phyloP scores from a whole-genome alignment of 495 filamentous ascomycete genomes.

The Penicillium malachiteum region DNA sequence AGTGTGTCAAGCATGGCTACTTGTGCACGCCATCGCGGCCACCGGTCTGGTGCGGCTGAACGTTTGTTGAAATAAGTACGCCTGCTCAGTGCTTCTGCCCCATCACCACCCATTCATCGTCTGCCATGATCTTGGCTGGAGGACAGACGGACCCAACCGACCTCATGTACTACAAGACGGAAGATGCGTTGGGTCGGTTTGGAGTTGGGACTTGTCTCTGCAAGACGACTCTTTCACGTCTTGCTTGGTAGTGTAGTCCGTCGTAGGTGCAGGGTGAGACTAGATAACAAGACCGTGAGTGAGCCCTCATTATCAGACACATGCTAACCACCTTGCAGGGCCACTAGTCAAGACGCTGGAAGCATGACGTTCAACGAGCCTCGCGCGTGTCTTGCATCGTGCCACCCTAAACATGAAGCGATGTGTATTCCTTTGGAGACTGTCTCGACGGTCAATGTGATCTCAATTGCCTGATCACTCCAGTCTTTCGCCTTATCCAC shows the following conservation, averaged over 20 bases:
- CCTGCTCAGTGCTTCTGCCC: neutral
- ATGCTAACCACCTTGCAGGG: conserved; percentile 2
- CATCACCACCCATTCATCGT: too few species aligned
- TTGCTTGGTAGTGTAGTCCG: neutral
- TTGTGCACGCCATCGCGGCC: neutral
- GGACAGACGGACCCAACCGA: too few species aligned
- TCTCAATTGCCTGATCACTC: too few species aligned
- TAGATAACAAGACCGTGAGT: neutral
- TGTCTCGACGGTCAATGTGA: too few species aligned
- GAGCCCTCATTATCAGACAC: neutral
- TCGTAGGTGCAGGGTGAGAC: neutral
- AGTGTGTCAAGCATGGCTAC: conserved; percentile 1
- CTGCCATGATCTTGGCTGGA: neutral
- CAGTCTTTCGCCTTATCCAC: too few species aligned
- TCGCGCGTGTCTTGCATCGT: neutral
- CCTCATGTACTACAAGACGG: neutral
- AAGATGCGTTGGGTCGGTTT: too few species aligned
- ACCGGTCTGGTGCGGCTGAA: neutral
- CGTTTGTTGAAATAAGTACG: neutral
- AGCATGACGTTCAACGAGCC: neutral
- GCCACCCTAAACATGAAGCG: too few species aligned
- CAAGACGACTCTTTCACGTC: too few species aligned
- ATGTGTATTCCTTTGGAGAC: too few species aligned
- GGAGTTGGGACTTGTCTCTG: too few species aligned
- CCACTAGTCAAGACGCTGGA: neutral